Evolutionary conservation across 2,329 filamentous ascomycete genomes (phyloP).

Genomic region (Diplodia mutila): DNA sequence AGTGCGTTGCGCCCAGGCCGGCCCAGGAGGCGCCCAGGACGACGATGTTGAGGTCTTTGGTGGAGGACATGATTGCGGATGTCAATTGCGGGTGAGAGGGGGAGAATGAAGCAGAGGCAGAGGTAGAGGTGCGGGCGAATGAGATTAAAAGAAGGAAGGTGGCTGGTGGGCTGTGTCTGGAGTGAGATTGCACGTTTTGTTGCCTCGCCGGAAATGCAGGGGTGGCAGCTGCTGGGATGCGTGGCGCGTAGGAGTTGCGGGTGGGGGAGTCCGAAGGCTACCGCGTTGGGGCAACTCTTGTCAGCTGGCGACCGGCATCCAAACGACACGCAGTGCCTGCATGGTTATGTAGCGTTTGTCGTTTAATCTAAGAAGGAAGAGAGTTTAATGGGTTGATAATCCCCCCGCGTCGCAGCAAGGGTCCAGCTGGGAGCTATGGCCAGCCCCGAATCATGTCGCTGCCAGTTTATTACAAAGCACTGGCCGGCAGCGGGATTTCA

Average conservation of each 20-base stretch:
- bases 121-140: not conserved
- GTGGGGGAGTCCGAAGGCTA: conserved; percentile 20
- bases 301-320: not conserved
- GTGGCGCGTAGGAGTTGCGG: conserved; percentile 10
- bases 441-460: not conserved
- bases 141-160: not conserved
- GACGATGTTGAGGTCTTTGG: conserved; percentile 33
- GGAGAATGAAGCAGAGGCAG: not conserved
- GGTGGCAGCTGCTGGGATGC: not conserved
- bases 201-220: conserved; percentile 9
- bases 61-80: conserved; percentile 2
- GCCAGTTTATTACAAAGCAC: conserved; percentile 11
- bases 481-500: not conserved
- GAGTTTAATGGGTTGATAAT: not conserved
- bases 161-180: no score
- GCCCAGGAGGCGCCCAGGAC: conserved; percentile 43
- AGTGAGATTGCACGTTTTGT: conserved; percentile 7
- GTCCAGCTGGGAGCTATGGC: conserved; percentile 19
- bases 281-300: not conserved
- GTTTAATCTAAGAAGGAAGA: no score
- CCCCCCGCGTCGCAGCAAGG: not conserved
- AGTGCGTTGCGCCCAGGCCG: conserved; percentile 42
- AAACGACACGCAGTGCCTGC: not conserved
- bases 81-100: not conserved
- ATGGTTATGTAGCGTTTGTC: no score